Percentiles rank a stretch among this genome's conserved stretches.
These are phyloP conservation scores for Parastagonospora avenae DNA, from an alignment of 2,329 filamentous ascomycete species.

Conservation along the genomic window DNA sequence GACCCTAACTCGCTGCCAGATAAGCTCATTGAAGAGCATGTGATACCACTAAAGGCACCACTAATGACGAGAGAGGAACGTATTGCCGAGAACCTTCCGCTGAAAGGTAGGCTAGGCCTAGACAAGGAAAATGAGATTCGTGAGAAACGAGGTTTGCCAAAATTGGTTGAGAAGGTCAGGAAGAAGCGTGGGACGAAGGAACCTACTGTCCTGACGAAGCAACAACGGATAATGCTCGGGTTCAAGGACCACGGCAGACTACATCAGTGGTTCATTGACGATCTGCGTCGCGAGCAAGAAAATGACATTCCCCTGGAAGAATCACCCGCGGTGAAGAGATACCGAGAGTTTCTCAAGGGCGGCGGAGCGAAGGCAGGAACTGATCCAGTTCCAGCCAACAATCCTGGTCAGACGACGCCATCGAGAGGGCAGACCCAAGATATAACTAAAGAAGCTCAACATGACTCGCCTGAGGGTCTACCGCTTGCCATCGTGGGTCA, in stretches of 20 bases:
- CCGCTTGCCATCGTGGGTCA: too few relatives aligned
- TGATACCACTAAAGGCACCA: slow-evolving; percentile 11
- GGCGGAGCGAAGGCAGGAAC: slow-evolving; percentile 1
- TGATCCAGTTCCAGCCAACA: neutral
- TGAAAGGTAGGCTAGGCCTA: slow-evolving; percentile 29
- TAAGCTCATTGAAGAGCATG: slow-evolving; percentile 12
- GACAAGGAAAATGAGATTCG: slow-evolving; percentile 30
- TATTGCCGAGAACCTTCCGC: slow-evolving; percentile 28
- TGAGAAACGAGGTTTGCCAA: slow-evolving; percentile 26
- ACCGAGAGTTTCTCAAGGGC: slow-evolving; percentile 10
- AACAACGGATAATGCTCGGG: slow-evolving; percentile 30
- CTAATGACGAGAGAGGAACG: slow-evolving; percentile 37
- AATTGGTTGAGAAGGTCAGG: slow-evolving; percentile 15
- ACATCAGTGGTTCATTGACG: slow-evolving; percentile 30
- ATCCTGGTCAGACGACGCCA: neutral
- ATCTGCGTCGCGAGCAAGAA: slow-evolving; percentile 27
- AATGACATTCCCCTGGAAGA: slow-evolving; percentile 23
- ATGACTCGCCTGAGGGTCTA: neutral
- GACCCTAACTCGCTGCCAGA: slow-evolving; percentile 29
- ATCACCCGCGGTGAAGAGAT: slow-evolving; percentile 15
- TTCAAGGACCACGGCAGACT: slow-evolving; percentile 31
- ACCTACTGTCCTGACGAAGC: slow-evolving; percentile 27
- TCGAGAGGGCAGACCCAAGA: neutral
- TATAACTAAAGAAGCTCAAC: neutral
- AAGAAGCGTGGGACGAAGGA: slow-evolving; percentile 23